Conservation (phyloP, 805 yeast genomes). For the Torulaspora quercuum region DNA sequence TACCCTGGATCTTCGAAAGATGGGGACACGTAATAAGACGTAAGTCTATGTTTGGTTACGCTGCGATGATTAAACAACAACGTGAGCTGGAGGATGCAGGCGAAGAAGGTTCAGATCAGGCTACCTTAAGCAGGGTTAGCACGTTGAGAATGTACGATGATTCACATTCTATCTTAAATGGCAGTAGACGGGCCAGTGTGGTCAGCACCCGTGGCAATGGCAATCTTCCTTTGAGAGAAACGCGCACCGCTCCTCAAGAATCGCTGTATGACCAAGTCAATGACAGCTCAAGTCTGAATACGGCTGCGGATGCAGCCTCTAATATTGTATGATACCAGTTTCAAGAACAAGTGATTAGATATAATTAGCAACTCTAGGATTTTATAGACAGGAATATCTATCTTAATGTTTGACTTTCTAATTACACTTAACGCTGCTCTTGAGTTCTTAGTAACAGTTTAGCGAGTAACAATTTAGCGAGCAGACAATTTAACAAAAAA, state of each 20-base stretch:
- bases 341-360: background rate
- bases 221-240: background rate
- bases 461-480: background rate
- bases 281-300: constrained; percentile 1
- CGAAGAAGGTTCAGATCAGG: constrained; percentile 35
- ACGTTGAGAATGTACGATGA: constrained; percentile 13
- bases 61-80: constrained; percentile 45
- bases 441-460: background rate
- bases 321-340: constrained; percentile 6
- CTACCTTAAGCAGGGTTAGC: constrained; percentile 11
- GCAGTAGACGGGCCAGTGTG: background rate
- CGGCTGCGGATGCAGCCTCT: constrained; percentile 6
- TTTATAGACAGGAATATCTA: too few species aligned
- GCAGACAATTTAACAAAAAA: too few species aligned
- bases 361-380: too few species aligned
- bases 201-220: constrained; percentile 1
- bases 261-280: constrained; percentile 9
- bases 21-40: constrained; percentile 58
- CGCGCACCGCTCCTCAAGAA: constrained; percentile 10
- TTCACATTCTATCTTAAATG: constrained; percentile 9
- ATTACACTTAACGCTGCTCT: too few species aligned
- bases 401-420: too few species aligned
- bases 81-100: constrained; percentile 32
- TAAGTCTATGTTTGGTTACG: constrained; percentile 57
- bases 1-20: constrained; percentile 64